Base-by-base conservation (phyloP, 2,329 filamentous ascomycete species). In the Rugonectria rugulosa region DNA sequence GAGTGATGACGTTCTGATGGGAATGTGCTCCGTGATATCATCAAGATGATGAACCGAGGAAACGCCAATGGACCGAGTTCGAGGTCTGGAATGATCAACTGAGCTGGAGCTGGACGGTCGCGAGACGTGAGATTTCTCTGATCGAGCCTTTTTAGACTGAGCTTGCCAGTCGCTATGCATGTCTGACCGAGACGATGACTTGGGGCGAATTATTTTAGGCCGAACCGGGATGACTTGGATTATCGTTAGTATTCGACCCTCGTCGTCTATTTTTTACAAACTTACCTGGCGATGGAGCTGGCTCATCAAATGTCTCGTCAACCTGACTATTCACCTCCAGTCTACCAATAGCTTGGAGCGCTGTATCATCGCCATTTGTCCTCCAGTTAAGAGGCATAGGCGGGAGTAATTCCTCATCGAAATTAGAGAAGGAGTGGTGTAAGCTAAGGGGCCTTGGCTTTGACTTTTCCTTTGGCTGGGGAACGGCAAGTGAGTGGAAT, bases 21-120 rank as follows among this genome's bases (percentile, higher is more conserved):
- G 73, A 6, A 75, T 65, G 17, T 71, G 64, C 40, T 74, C 76
- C 12, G 72, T 70, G 2, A 73, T 68, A 9, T 77, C 73, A 15
- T 72, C 66, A 6, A 71, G 67, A 5, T 64, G 63, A 12, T 55
- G 53, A 26, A 55, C 17, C 6, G 60, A 60, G 5, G 56, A 19
- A 0, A 52, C 57, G 3, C 64, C 61, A 14, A 67, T 50, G 2
- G 69, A 69, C 6, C 67, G 62, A 12, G 64, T 64, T 3, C 64
- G 59, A 5, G 66, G 46, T 6, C 50, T 54, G 8, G 55, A 36
- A n/a, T 53, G 59, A 17, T 63, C 64, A 12, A 60, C 36, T 3
- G 65, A 68, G 14, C 65, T 66, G 9, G 65, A 65, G 41, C 65
- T 68, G 1, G 65, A 63, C 4, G 65, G 65, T 1, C 65, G 63